A percentile compares a stretch with the other conserved stretches of the same genome.
Evolutionary conservation across 2,329 filamentous ascomycete genomes (phyloP).

Genomic region (Alternaria sp.): DNA sequence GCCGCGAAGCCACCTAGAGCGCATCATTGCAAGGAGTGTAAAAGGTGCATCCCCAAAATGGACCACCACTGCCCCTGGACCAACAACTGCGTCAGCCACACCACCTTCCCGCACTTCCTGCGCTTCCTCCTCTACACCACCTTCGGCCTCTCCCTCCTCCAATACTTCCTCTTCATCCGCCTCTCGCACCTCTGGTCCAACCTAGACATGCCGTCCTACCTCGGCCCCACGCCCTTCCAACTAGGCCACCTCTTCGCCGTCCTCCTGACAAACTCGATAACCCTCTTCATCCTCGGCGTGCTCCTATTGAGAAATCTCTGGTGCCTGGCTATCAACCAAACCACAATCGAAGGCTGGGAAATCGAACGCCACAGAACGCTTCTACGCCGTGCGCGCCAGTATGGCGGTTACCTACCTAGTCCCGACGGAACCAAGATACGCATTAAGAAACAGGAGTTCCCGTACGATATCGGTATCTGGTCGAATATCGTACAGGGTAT

Average conservation of each 20-base stretch:
- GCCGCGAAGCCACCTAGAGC: slow-evolving; percentile 76
- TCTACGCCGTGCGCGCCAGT: slow-evolving; percentile 52
- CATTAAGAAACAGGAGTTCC: slow-evolving; percentile 74
- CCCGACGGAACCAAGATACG: slow-evolving; percentile 61
- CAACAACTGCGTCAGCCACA: slow-evolving; percentile 79
- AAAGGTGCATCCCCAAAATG: slow-evolving; percentile 78
- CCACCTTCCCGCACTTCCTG: slow-evolving; percentile 81
- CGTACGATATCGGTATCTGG: slow-evolving; percentile 80
- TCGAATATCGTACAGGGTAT: slow-evolving; percentile 77
- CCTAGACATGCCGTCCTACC: slow-evolving; percentile 71
- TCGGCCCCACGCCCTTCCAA: slow-evolving; percentile 68
- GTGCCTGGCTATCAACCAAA: slow-evolving; percentile 71
- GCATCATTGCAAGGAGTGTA: slow-evolving; percentile 81
- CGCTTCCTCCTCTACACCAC: slow-evolving; percentile 78
- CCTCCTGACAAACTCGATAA: slow-evolving; percentile 63
- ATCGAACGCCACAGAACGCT: slow-evolving; percentile 57
- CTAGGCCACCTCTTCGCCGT: slow-evolving; percentile 69
- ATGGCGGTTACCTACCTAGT: slow-evolving; percentile 63
- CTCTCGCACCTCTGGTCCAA: slow-evolving; percentile 66
- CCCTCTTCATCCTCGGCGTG: slow-evolving; percentile 67
- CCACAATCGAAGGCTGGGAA: slow-evolving; percentile 82
- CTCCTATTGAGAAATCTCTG: slow-evolving; percentile 66
- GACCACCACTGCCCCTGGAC: slow-evolving; percentile 91
- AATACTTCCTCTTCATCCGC: slow-evolving; percentile 66
- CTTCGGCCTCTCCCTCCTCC: slow-evolving; percentile 66